Evolutionary conservation across 768 basidiomycete species (phyloP).

Genomic region (Trametes coccinea): DNA sequence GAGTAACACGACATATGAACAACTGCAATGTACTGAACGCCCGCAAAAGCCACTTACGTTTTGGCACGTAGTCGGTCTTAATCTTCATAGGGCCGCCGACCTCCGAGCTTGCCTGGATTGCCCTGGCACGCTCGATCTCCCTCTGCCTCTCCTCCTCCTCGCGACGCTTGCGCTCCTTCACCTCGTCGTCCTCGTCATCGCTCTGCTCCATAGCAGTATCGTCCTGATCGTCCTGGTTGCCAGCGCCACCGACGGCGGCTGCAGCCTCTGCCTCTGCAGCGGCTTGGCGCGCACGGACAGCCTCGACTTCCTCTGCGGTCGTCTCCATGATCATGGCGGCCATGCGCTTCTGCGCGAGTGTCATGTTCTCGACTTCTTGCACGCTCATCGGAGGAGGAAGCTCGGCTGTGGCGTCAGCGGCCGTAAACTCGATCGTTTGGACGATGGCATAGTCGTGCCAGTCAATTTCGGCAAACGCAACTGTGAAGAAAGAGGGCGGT

Average conservation of each 20-base stretch:
- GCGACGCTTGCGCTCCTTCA: slow-evolving; percentile 56
- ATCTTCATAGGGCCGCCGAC: slow-evolving; percentile 88
- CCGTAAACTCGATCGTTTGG: slow-evolving; percentile 96
- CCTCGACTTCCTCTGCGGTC: slow-evolving; percentile 83
- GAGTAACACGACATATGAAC: background rate
- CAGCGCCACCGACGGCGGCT: slow-evolving; percentile 69
- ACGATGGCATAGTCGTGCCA: slow-evolving; percentile 99
- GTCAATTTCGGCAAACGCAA: slow-evolving; percentile 95
- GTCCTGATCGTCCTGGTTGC: slow-evolving; percentile 49
- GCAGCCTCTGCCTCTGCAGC: slow-evolving; percentile 85
- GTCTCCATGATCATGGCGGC: slow-evolving; percentile 98
- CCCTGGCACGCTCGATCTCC: slow-evolving; percentile 75
- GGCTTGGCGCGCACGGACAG: slow-evolving; percentile 76
- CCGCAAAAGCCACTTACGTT: slow-evolving; percentile 53
- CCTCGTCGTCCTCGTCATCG: slow-evolving; percentile 73
- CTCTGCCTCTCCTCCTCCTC: slow-evolving; percentile 72
- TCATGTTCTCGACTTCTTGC: slow-evolving; percentile 94
- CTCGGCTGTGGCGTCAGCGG: slow-evolving; percentile 86
- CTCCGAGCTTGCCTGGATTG: slow-evolving; percentile 78
- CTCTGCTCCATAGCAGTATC: slow-evolving; percentile 81
- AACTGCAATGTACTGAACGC: background rate
- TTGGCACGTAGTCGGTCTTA: slow-evolving; percentile 94
- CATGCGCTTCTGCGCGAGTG: slow-evolving; percentile 96
- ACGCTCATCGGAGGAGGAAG: slow-evolving; percentile 96
- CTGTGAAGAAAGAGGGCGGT: slow-evolving; percentile 36